Conservation (phyloP, 768 basidiomycete species). For the Naematelia aurantialba region DNA sequence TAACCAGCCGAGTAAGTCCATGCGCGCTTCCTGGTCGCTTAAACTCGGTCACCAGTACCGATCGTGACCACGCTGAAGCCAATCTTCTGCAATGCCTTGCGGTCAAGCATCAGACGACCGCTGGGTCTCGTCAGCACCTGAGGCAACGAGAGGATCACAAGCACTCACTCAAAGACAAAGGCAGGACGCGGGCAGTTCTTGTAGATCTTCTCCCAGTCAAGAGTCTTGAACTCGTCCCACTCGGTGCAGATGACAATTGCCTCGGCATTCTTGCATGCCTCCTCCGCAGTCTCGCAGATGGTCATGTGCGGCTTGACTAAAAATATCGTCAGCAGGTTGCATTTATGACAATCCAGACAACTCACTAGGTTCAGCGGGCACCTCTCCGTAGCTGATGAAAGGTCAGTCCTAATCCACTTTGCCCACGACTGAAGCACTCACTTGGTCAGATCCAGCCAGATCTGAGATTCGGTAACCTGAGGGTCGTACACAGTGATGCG, state of each 20-base stretch:
- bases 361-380: conserved; percentile 66
- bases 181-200: conserved; percentile 93
- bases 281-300: conserved; percentile 70
- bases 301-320: conserved; percentile 84
- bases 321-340: conserved; percentile 3
- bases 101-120: conserved; percentile 67
- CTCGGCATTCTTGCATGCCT: conserved; percentile 83
- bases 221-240: conserved; percentile 91
- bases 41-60: conserved; percentile 49
- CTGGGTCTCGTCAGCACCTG: conserved; percentile 5
- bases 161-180: conserved; percentile 73
- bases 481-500: conserved; percentile 87
- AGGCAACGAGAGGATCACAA: not conserved
- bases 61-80: conserved; percentile 68
- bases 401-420: conserved; percentile 56
- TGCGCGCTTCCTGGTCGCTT: conserved; percentile 5
- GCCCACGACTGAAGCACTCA: conserved; percentile 58
- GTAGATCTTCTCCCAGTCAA: conserved; percentile 87
- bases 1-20: not conserved
- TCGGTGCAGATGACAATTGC: conserved; percentile 91
- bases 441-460: conserved; percentile 59
- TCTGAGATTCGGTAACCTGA: conserved; percentile 73
- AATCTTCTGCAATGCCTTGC: conserved; percentile 70
- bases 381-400: conserved; percentile 52
- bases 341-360: conserved; percentile 15